Percentiles rank a stretch among this genome's conserved stretches.
Evolutionary conservation across 1,284 basidiomycete species (phyloP).

Genomic region (Fomitopsis pinicola): DNA sequence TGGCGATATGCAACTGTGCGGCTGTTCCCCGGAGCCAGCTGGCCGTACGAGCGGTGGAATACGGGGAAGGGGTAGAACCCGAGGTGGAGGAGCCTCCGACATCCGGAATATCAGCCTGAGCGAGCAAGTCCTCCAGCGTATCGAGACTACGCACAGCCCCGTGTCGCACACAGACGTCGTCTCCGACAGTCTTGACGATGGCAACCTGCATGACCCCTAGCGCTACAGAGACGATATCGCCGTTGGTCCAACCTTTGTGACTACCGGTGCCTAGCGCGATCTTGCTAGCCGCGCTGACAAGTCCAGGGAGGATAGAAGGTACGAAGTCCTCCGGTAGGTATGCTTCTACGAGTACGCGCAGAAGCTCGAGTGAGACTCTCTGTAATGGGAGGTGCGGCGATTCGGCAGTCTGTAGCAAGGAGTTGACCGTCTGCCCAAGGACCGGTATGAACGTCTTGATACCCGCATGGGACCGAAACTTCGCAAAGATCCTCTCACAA

Average conservation of each 20-base stretch:
- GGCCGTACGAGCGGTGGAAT: conserved; percentile 44
- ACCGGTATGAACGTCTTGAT: conserved; percentile 63
- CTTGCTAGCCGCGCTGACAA: conserved; percentile 72
- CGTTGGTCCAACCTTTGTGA: conserved; percentile 59
- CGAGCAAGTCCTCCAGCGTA: conserved; percentile 58
- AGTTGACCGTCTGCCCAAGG: conserved; percentile 78
- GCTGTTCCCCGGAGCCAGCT: conserved; percentile 61
- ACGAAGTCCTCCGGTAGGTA: conserved; percentile 65
- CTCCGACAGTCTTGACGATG: conserved; percentile 55
- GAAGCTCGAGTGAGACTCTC: conserved; percentile 54
- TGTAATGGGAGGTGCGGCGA: conserved; percentile 63
- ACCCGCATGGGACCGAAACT: conserved; percentile 44
- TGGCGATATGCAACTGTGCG: conserved; percentile 66
- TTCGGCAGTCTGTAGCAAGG: conserved; percentile 53
- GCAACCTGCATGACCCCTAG: conserved; percentile 54
- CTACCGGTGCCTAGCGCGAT: conserved; percentile 47
- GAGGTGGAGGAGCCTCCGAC: neutral
- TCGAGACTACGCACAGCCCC: conserved; percentile 51
- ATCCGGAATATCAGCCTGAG: conserved; percentile 3
- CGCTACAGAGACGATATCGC: conserved; percentile 57
- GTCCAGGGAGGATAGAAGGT: conserved; percentile 78
- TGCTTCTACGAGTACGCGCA: conserved; percentile 48
- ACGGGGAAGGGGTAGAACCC: conserved; percentile 25
- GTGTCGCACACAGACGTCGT: conserved; percentile 59
- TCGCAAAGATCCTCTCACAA: conserved; percentile 24